phyloP scores from a whole-genome alignment of 345 rosid genomes.

The Populus nigra region DNA sequence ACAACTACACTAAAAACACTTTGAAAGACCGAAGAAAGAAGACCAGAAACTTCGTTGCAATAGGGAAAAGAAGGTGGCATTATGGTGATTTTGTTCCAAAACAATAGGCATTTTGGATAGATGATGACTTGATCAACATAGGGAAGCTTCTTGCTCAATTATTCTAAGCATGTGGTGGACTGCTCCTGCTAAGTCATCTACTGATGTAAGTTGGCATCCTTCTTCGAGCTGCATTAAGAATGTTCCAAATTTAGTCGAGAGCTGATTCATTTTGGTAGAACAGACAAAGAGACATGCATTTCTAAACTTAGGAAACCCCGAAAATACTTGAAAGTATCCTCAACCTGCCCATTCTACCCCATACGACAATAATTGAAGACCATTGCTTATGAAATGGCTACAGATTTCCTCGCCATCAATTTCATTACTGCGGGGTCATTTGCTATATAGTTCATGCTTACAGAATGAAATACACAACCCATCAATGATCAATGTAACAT shows the following conservation, averaged over 20 bases:
- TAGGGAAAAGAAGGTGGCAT: constrained; percentile 8
- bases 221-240: constrained; percentile 66
- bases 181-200: constrained; percentile 84
- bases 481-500: not conserved
- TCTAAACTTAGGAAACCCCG: constrained; percentile 6
- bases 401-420: not conserved
- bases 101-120: constrained; percentile 23
- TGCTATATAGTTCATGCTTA: not conserved
- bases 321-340: not conserved
- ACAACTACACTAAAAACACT: not conserved
- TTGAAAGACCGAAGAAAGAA: not conserved
- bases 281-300: not conserved
- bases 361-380: constrained; percentile 25
- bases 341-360: not conserved
- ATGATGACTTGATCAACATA: constrained; percentile 17
- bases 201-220: constrained; percentile 78
- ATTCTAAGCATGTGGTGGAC: constrained; percentile 79
- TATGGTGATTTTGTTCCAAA: constrained; percentile 7
- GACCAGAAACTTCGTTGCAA: not conserved
- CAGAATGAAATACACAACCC: not conserved
- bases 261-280: constrained; percentile 12
- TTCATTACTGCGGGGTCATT: not conserved
- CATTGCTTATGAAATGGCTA: not conserved
- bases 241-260: constrained; percentile 17
- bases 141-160: constrained; percentile 50